Conservation (phyloP, 139 green algal species). For the Coelastrella sp. region DNA sequence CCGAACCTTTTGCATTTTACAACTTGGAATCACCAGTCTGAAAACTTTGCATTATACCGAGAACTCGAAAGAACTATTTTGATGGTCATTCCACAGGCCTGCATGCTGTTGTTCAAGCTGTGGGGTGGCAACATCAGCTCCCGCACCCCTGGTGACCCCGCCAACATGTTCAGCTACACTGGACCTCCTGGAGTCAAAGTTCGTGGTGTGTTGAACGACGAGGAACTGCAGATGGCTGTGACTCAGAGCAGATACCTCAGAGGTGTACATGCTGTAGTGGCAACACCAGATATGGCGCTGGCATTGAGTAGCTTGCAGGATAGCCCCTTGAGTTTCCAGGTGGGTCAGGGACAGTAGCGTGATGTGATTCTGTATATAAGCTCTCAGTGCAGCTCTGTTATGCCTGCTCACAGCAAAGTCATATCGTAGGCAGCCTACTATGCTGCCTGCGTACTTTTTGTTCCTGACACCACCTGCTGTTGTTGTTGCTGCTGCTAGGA, state of each 20-base stretch:
- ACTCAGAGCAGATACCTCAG: conserved; percentile 55
- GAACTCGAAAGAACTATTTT: too few relatives aligned
- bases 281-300: conserved; percentile 69
- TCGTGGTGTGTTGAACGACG: conserved; percentile 80
- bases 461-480: too few relatives aligned
- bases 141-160: conserved; percentile 70
- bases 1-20: not conserved
- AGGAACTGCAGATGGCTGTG: conserved; percentile 67
- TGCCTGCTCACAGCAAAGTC: too few relatives aligned
- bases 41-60: too few relatives aligned
- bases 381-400: not conserved
- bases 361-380: not conserved
- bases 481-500: conserved; percentile 8
- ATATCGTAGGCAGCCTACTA: not conserved
- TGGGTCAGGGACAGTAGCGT: not conserved
- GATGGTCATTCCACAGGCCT: conserved; percentile 5
- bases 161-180: conserved; percentile 89
- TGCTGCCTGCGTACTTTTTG: too few relatives aligned
- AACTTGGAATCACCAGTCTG: not conserved
- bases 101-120: conserved; percentile 82
- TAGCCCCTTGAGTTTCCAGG: conserved; percentile 37
- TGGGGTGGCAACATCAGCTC: conserved; percentile 79
- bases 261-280: conserved; percentile 81
- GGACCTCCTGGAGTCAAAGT: conserved; percentile 84
- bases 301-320: conserved; percentile 44